Conservation (phyloP, 169 alveolate species). For the Eimeria praecox region DNA sequence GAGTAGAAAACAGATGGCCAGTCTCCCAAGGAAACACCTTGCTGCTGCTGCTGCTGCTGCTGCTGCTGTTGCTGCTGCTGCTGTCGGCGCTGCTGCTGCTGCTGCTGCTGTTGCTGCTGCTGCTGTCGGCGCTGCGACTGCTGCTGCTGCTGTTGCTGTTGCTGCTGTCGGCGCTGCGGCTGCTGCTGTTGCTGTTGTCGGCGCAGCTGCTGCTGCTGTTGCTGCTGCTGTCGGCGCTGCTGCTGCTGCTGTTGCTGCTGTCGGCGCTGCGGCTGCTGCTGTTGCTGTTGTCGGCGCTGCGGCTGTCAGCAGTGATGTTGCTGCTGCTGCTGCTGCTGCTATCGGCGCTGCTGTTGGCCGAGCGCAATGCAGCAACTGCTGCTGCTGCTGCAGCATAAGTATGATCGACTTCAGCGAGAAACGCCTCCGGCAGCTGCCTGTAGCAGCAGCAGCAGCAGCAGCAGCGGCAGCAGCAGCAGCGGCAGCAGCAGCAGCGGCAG, state of each 20-base stretch:
- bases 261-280: constrained; percentile 1
- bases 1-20: constrained; percentile 26
- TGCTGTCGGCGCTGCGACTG: background rate
- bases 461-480: background rate
- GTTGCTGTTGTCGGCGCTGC: background rate
- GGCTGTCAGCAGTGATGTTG: background rate
- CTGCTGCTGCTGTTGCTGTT: constrained; percentile 25
- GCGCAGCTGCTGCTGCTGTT: background rate
- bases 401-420: constrained; percentile 55
- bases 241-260: constrained; percentile 24
- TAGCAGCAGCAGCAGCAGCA: background rate
- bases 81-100: background rate
- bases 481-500: background rate
- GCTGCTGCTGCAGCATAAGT: constrained; percentile 52
- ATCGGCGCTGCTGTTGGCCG: background rate
- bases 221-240: background rate
- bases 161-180: constrained; percentile 59
- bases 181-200: background rate
- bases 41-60: constrained; percentile 42
- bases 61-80: constrained; percentile 22
- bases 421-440: constrained; percentile 23
- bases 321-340: background rate
- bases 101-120: constrained; percentile 10
- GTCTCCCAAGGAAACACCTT: constrained; percentile 44
- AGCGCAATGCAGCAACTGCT: constrained; percentile 15